Evolutionary conservation across 2,329 filamentous ascomycete genomes (phyloP).

Genomic region (Claviceps fusiformis): DNA sequence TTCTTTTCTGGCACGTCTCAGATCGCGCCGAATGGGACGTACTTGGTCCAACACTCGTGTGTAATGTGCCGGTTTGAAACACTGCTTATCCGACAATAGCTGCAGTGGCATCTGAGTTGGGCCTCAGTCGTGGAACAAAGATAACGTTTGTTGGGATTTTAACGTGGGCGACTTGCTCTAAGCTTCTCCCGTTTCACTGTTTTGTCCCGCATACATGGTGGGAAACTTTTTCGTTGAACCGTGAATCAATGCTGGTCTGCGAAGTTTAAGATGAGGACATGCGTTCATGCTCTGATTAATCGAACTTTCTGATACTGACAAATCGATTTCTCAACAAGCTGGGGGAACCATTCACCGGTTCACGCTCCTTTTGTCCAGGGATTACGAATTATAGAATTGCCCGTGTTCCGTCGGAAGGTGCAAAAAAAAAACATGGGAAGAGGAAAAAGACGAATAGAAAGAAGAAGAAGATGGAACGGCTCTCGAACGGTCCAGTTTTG

Average conservation of each 20-base stretch:
- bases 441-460: neutral
- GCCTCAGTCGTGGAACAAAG: neutral
- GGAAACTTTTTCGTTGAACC: neutral
- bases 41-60: neutral
- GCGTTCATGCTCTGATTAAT: neutral
- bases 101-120: neutral
- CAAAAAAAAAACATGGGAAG: neutral
- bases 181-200: neutral
- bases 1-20: neutral
- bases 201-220: neutral
- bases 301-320: neutral
- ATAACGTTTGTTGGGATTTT: neutral
- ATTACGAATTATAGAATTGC: neutral
- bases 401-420: neutral
- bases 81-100: neutral
- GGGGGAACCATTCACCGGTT: neutral
- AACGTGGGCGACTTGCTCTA: neutral
- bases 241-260: neutral
- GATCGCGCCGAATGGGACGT: neutral
- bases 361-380: neutral
- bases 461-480: neutral
- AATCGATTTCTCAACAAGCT: neutral
- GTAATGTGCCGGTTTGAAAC: neutral
- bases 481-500: slow-evolving; percentile 1
- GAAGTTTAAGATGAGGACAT: neutral